Evolutionary conservation across 169 alveolate genomes (phyloP).

Genomic region (Toxoplasma gondii): DNA sequence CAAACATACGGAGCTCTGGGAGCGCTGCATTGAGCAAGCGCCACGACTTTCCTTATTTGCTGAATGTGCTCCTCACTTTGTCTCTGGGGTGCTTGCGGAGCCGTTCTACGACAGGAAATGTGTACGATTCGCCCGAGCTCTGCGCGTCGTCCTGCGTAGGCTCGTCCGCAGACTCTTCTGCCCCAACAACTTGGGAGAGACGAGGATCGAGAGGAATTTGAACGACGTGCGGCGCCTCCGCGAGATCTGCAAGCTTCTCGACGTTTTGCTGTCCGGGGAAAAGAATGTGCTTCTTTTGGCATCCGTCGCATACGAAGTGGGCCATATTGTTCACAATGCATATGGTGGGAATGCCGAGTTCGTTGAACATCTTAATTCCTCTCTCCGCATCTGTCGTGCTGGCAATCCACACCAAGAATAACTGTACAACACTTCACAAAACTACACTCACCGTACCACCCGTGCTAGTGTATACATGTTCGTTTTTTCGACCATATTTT

Average conservation of each 20-base stretch:
- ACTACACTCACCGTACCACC: not conserved
- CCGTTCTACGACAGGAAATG: not conserved
- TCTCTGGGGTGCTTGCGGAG: not conserved
- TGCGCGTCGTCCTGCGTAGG: not conserved
- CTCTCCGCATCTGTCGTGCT: slow-evolving; percentile 93
- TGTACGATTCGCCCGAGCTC: not conserved
- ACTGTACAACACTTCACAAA: not conserved
- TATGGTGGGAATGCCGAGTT: slow-evolving; percentile 90
- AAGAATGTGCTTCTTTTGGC: slow-evolving; percentile 87
- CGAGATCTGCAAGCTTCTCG: not conserved
- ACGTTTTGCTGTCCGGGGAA: slow-evolving; percentile 69
- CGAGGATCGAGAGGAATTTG: slow-evolving; percentile 16
- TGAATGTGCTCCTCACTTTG: not conserved
- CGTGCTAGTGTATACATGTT: not conserved
- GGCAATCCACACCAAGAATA: not conserved
- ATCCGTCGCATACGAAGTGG: slow-evolving; percentile 89
- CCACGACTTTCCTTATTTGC: no score
- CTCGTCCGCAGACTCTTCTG: not conserved
- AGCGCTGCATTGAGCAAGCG: no score
- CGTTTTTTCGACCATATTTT: not conserved
- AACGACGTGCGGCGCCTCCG: slow-evolving; percentile 18
- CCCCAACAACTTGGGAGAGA: not conserved
- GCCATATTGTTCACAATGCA: slow-evolving; percentile 95
- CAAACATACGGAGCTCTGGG: no score
- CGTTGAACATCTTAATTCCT: slow-evolving; percentile 91